Evolutionary conservation across 192 early-diverging fungal species (phyloP).

Genomic region (Coemansia reversa): DNA sequence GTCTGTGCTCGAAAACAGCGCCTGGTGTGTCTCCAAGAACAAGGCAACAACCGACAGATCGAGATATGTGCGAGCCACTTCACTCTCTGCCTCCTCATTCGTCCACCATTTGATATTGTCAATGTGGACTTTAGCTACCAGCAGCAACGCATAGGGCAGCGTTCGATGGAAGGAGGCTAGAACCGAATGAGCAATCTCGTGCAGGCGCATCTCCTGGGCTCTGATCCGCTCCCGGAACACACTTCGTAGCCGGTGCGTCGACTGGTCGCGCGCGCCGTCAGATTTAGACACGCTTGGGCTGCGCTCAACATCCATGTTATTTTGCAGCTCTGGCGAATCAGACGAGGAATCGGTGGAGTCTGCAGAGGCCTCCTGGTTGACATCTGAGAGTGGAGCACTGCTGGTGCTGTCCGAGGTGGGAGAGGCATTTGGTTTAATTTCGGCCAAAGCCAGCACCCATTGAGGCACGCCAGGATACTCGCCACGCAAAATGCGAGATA

Average conservation of each 20-base stretch:
- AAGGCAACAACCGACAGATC: slow-evolving; percentile 33
- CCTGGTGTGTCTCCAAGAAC: slow-evolving; percentile 50
- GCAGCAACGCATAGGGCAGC: slow-evolving; percentile 45
- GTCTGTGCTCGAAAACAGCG: slow-evolving; percentile 42
- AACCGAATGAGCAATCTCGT: slow-evolving; percentile 37
- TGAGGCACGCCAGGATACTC: slow-evolving; percentile 40
- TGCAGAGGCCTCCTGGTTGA: neutral
- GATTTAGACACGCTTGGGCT: neutral
- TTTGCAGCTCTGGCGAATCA: neutral
- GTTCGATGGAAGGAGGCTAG: slow-evolving; percentile 50
- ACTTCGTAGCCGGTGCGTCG: slow-evolving; percentile 20
- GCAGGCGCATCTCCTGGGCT: slow-evolving; percentile 37
- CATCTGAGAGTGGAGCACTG: neutral
- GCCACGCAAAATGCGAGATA: slow-evolving; percentile 49
- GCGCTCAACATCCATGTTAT: neutral
- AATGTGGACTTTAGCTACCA: slow-evolving; percentile 47
- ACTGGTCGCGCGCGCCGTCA: neutral
- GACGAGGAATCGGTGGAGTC: neutral
- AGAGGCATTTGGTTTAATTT: slow-evolving; percentile 9
- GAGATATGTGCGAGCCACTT: slow-evolving; percentile 37
- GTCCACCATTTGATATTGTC: slow-evolving; percentile 54
- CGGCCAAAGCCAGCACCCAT: slow-evolving; percentile 42
- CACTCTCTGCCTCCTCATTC: slow-evolving; percentile 24
- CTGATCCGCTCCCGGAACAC: slow-evolving; percentile 46
- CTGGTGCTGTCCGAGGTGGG: neutral